phyloP scores from a whole-genome alignment of 768 basidiomycete genomes.

The Podaxis mareebaensis region DNA sequence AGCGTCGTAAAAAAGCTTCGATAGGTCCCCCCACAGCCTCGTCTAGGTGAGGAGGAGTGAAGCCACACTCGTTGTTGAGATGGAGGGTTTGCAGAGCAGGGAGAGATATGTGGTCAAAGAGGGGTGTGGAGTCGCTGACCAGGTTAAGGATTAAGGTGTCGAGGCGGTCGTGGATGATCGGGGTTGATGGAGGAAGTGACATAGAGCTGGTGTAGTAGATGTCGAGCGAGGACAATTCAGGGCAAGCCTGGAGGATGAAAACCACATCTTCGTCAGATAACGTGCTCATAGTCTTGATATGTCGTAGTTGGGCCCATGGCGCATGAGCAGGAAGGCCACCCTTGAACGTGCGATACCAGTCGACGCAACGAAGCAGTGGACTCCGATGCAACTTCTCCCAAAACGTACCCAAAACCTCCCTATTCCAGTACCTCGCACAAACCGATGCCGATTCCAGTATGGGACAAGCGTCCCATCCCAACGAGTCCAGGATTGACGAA shows the following conservation, averaged over 20 bases:
- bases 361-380: neutral
- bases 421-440: conserved; percentile 3
- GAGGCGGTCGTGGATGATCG: neutral
- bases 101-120: conserved; percentile 7
- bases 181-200: neutral
- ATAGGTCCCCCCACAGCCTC: conserved; percentile 1
- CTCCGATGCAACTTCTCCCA: conserved; percentile 8
- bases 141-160: neutral
- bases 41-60: neutral
- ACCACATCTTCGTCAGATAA: conserved; percentile 6
- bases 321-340: neutral
- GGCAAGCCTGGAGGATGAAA: conserved; percentile 12
- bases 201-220: neutral
- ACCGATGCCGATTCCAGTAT: neutral
- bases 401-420: neutral
- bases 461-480: neutral
- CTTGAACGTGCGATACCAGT: conserved; percentile 6
- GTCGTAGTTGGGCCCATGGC: conserved; percentile 9
- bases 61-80: neutral
- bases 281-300: neutral
- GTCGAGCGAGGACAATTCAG: neutral
- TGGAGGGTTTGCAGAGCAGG: conserved; percentile 1
- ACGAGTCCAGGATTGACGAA: neutral
- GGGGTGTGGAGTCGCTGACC: neutral
- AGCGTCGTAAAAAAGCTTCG: neutral